Percentiles rank a stretch among this genome's conserved stretches.
Conservation (phyloP, 164 flowering plant genomes). For the Vitis cinerea region DNA sequence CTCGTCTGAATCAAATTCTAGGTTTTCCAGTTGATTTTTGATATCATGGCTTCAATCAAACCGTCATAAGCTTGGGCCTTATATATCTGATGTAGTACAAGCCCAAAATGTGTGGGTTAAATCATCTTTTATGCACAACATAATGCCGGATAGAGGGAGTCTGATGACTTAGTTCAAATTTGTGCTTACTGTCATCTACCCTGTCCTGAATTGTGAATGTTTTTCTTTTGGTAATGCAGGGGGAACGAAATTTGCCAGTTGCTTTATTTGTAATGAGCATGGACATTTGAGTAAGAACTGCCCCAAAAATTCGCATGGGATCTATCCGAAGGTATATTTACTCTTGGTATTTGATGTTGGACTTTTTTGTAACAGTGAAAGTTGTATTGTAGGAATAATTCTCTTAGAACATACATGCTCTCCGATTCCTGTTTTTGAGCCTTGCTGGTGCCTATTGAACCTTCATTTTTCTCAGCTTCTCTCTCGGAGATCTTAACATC, state of each 20-base stretch:
- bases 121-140: too few species aligned
- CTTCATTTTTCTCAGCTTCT: not conserved
- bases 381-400: not conserved
- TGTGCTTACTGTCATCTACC: not conserved
- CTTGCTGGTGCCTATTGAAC: not conserved
- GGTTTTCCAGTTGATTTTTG: too few species aligned
- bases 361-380: not conserved
- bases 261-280: constrained; percentile 79
- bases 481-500: not conserved
- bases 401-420: not conserved
- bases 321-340: constrained; percentile 85
- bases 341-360: not conserved
- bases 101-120: too few species aligned
- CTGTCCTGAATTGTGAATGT: not conserved
- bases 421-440: not conserved
- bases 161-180: not conserved
- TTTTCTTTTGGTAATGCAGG: constrained; percentile 47
- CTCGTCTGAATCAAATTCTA: too few species aligned
- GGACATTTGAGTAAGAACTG: constrained; percentile 95
- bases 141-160: not conserved
- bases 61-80: too few species aligned
- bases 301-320: constrained; percentile 81
- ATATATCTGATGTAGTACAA: too few species aligned
- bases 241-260: constrained; percentile 88
- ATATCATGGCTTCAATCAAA: too few species aligned